Conservation (phyloP, 179 eudicot species). For the Pouteria campechiana region DNA sequence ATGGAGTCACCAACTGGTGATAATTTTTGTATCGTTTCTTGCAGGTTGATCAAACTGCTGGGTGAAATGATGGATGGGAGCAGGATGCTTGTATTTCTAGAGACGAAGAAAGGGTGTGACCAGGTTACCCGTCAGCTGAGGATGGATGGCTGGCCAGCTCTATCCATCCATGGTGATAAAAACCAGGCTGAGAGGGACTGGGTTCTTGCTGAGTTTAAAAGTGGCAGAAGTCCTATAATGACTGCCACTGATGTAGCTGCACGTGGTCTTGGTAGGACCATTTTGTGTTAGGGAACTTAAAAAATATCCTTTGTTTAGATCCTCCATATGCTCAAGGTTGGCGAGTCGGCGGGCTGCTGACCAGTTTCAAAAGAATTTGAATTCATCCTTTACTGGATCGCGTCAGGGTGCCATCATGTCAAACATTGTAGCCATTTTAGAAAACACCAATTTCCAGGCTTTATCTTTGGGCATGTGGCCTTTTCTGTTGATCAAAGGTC, state of each 20-base stretch:
- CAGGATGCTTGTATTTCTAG: conserved; percentile 83
- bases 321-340: conserved; percentile 11
- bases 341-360: conserved; percentile 81
- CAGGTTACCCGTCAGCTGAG: conserved; percentile 89
- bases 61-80: conserved; percentile 93
- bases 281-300: conserved; percentile 48
- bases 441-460: too few relatives aligned
- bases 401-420: conserved; percentile 16
- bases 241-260: conserved; percentile 99
- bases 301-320: conserved; percentile 20
- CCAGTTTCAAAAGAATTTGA: conserved; percentile 42
- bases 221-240: conserved; percentile 95
- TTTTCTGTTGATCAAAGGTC: background rate
- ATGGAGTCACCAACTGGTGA: background rate
- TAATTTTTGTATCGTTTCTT: conserved; percentile 4
- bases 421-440: too few relatives aligned
- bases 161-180: conserved; percentile 97
- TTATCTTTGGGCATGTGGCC: background rate
- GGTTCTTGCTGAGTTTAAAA: conserved; percentile 94
- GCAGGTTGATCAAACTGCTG: conserved; percentile 78
- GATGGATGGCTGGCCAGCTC: conserved; percentile 99
- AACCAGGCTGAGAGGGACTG: conserved; percentile 95
- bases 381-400: conserved; percentile 57
- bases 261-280: conserved; percentile 97
- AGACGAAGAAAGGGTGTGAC: conserved; percentile 97